Base-by-base conservation (phyloP, 108 stramenopile species). In the Skeletonema grethae region DNA sequence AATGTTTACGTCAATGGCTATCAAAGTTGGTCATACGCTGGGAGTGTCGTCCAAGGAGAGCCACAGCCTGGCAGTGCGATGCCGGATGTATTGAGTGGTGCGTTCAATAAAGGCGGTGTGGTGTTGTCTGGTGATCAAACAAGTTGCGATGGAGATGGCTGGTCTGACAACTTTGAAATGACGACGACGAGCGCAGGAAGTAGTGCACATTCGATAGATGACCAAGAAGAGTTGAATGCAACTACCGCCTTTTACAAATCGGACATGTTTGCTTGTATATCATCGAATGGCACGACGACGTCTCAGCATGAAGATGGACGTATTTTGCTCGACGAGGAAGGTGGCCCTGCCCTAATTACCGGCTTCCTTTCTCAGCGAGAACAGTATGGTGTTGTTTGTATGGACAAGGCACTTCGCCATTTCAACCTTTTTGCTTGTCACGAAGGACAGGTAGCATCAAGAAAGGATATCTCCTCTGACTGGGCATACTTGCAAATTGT, bases 1-100 rank as follows among this genome's bases (percentile, higher is more conserved):
- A 87, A 92, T 68, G 84, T 90, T 13, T 95, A 91, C 68, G 79
- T 95, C 30, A 80, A 95, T 65, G 94, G 94, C 25, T 95, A 88
- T 77, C 94, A 95, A 69, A 84, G 82, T 62, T 95, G 94, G 94
- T 88, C 87, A 2, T 95, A 88, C 79, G 69, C 90, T 29, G 94
- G 94, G 55, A 82, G 84, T 45, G 77, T 95, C 20, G 77, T 75
- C 32, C 83, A 84, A 67, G 94, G 94, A 56, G 76, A 89, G 12
- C 45, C 66, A 9, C 94, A 95, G 66, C 94, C 94, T 0, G 77
- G 61, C 60, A 71, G 84, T 61, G 94, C 94, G 53, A 84, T 95
- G 88, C 90, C 90, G 0, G 67, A 86, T 57, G 34, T 90, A n/a
- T 86, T 87, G 43, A 86, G 85, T 50, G 67, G 60, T 15, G 94